Base-by-base conservation (phyloP, 345 rosid genomes). In the Combretum micranthum region DNA sequence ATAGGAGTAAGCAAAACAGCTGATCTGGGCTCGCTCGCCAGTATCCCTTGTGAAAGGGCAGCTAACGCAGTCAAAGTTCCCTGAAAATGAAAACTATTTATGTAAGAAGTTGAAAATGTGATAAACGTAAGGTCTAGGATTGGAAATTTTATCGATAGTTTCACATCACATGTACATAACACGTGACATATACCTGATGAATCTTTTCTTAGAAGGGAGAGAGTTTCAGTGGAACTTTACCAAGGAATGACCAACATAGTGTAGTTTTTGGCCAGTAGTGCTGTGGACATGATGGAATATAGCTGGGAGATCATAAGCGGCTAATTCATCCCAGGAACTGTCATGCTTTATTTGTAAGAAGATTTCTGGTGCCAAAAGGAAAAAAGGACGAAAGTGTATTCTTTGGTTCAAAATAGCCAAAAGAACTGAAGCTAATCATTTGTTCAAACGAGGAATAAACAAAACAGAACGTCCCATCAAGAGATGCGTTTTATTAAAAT, bases 281-380 rank as follows among this genome's bases (percentile, higher is more conserved):
- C 56, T 59, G 42, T 53, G 53, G 21, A 76, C 63, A 32, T 76
- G 56, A 11, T 65, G 64, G 21, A 68, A 44, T 4, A 47, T 17
- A 2, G 74, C 71, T 10, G 76, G 69, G 42, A 69, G 65, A 56
- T 72, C 76, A 18, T 49, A 72, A 52, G 59, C 48, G 0, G 56
- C 72, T 52, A 72, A 51, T 56, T 75, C 77, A 53, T 76, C 77
- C 74, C 72, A 69, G 46, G 77, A 72, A 77, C 80, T 69, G 18
- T 76, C 68, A 77, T 74, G 72, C 14, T 48, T 71, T 20, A 66
- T 67, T 73, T 68, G 66, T 7, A 19, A 19, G 52, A 19, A 37
- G 20, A 20, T 20, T 56, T 18, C 49, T 16, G 6, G 2, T 7
- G 44, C 15, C 18, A 19, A 19, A 39, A 56, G 20, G 2, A n/a